phyloP scores from a whole-genome alignment of 2,329 filamentous ascomycete species.

The Keithomyces neogunnii region DNA sequence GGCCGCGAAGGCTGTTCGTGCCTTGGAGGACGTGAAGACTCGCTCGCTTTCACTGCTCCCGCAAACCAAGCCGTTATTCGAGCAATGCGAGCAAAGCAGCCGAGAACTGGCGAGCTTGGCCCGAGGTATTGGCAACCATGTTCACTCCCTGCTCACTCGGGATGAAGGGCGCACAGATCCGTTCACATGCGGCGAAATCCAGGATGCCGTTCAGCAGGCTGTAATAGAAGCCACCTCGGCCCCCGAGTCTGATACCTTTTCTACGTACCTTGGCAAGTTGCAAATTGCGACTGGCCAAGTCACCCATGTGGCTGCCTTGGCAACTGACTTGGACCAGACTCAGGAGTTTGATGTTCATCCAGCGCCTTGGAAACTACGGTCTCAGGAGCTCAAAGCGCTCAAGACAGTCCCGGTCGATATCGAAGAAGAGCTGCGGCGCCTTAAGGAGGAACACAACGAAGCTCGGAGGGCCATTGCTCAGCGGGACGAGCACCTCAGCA shows the following conservation, averaged over 20 bases:
- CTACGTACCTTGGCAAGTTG: constrained; percentile 58
- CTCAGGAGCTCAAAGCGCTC: constrained; percentile 72
- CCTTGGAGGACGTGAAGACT: constrained; percentile 67
- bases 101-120: constrained; percentile 58
- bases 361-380: constrained; percentile 76
- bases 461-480: constrained; percentile 63
- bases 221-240: constrained; percentile 38
- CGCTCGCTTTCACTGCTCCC: constrained; percentile 65
- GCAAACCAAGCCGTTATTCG: constrained; percentile 61
- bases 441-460: constrained; percentile 74
- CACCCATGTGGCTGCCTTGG: constrained; percentile 61
- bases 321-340: constrained; percentile 62
- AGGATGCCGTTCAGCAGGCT: constrained; percentile 51
- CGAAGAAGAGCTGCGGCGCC: constrained; percentile 72
- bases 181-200: constrained; percentile 58
- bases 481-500: constrained; percentile 76
- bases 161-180: constrained; percentile 65
- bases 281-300: constrained; percentile 56
- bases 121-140: constrained; percentile 55
- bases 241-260: constrained; percentile 61
- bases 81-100: constrained; percentile 57
- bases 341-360: constrained; percentile 69
- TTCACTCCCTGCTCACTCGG: constrained; percentile 54
- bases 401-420: constrained; percentile 74
- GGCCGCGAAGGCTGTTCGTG: constrained; percentile 66